Evolutionary conservation across 2,329 filamentous ascomycete species (phyloP).

Genomic region (Eutypa lata): DNA sequence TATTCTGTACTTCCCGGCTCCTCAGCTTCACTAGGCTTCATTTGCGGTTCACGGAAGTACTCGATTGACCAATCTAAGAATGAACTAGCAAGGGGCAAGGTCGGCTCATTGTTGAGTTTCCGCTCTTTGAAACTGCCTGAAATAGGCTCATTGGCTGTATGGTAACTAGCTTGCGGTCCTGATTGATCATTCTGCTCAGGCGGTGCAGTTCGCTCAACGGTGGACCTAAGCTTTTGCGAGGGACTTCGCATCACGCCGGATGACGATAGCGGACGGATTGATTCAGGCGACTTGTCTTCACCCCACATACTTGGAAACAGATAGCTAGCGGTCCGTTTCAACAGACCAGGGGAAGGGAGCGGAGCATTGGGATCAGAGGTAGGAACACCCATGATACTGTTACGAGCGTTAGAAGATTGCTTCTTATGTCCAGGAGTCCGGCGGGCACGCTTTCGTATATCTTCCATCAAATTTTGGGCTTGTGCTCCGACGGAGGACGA

Average conservation of each 20-base stretch:
- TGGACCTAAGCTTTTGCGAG: constrained; percentile 39
- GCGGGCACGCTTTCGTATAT: constrained; percentile 57
- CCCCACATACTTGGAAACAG: constrained; percentile 55
- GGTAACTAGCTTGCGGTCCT: constrained; percentile 66
- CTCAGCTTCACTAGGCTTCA: constrained; percentile 93
- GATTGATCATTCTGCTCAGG: constrained; percentile 73
- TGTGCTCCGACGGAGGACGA: constrained; percentile 71
- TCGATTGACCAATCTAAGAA: constrained; percentile 96
- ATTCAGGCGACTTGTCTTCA: constrained; percentile 41
- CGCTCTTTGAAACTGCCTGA: constrained; percentile 71
- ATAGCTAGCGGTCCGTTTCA: constrained; percentile 63
- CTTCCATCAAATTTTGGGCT: constrained; percentile 70
- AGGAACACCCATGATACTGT: constrained; percentile 36
- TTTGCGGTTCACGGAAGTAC: constrained; percentile 97
- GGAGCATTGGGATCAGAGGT: constrained; percentile 36
- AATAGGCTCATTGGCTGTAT: constrained; percentile 73
- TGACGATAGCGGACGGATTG: constrained; percentile 26
- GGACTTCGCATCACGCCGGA: constrained; percentile 33
- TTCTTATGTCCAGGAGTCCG: constrained; percentile 44
- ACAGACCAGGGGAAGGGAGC: constrained; percentile 52
- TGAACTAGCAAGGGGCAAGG: constrained; percentile 73
- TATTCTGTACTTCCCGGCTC: constrained; percentile 96
- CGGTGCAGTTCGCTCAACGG: constrained; percentile 47
- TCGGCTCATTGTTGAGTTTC: constrained; percentile 54
- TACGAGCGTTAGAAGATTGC: constrained; percentile 41